Evolutionary conservation across 2,329 filamentous ascomycete genomes (phyloP).

Genomic region (Sphaerulina musiva): DNA sequence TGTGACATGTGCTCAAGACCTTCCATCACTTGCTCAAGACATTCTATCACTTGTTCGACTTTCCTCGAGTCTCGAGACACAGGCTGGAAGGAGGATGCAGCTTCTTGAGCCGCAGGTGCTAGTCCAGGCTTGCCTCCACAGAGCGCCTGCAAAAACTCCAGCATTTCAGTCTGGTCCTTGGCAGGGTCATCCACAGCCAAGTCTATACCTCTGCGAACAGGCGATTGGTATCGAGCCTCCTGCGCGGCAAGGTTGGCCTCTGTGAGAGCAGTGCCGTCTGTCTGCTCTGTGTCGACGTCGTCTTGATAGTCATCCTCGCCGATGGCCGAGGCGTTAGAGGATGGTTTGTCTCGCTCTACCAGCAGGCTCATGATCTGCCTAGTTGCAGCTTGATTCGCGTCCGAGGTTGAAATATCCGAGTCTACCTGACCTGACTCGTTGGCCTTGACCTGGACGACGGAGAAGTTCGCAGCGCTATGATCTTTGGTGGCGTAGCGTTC

Average conservation of each 20-base stretch:
- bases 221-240: conserved; percentile 23
- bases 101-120: not conserved
- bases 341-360: not conserved
- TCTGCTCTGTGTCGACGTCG: conserved; percentile 1
- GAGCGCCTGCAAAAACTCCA: conserved; percentile 21
- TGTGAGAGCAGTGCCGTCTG: conserved; percentile 22
- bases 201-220: conserved; percentile 25
- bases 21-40: not conserved
- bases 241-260: conserved; percentile 32
- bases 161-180: conserved; percentile 27
- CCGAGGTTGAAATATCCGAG: conserved; percentile 18
- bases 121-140: not conserved
- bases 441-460: not conserved
- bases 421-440: not conserved
- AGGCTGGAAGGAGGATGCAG: not conserved
- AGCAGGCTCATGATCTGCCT: conserved; percentile 14
- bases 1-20: not conserved
- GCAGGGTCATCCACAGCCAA: conserved; percentile 29
- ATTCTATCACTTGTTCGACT: not conserved
- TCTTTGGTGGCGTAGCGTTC: not conserved
- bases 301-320: not conserved
- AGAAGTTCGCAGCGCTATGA: not conserved
- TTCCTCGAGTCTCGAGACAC: not conserved
- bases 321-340: not conserved
- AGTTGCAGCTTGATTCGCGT: conserved; percentile 22